Conservation (phyloP, 768 basidiomycete species). For the Rubroboletus satanas region DNA sequence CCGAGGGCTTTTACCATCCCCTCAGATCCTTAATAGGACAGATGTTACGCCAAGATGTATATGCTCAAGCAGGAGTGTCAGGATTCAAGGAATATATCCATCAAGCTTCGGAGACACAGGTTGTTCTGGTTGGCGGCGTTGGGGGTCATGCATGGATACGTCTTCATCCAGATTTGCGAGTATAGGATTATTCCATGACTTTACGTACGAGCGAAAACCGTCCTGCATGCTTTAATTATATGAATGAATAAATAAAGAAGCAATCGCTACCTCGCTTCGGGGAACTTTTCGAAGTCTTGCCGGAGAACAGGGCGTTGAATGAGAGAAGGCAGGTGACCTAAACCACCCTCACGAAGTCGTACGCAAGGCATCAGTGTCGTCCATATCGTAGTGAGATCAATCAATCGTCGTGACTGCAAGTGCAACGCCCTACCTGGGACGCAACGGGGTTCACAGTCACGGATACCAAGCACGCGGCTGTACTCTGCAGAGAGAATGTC, state of each 20-base stretch:
- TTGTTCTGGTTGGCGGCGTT: constrained; percentile 40
- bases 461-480: not conserved
- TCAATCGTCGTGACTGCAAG: not conserved
- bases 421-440: not conserved
- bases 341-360: constrained; percentile 1
- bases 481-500: not conserved
- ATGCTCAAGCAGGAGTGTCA: constrained; percentile 38
- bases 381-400: not conserved
- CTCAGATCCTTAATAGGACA: constrained; percentile 38
- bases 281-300: not conserved
- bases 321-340: constrained; percentile 3
- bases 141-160: constrained; percentile 37
- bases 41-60: constrained; percentile 32
- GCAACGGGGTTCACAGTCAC: not conserved
- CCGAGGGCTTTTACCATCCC: constrained; percentile 31
- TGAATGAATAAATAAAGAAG: constrained; percentile 14
- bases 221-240: constrained; percentile 13
- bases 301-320: not conserved
- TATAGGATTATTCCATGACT: constrained; percentile 7
- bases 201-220: constrained; percentile 7
- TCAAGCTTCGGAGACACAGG: constrained; percentile 36
- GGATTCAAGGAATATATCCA: constrained; percentile 41
- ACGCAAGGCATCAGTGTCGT: constrained; percentile 1
- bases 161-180: constrained; percentile 23
- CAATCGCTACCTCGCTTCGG: constrained; percentile 1